These are phyloP conservation scores for Cercospora beticola DNA, from an alignment of 2,329 filamentous ascomycete genomes.

Conservation along the genomic window DNA sequence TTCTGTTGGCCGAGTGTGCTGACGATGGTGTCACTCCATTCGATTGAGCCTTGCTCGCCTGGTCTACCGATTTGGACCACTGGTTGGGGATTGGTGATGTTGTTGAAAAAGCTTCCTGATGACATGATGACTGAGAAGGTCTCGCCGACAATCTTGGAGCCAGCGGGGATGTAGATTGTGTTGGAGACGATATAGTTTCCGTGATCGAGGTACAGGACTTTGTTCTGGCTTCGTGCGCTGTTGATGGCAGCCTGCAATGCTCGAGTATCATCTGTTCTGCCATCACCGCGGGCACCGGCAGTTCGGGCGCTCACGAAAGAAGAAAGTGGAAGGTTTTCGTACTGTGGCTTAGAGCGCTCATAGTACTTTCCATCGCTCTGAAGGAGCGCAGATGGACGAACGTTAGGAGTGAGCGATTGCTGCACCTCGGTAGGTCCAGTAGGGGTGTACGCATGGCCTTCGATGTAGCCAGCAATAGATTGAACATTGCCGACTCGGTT, in stretches of 20 bases:
- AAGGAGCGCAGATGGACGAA: slow-evolving; percentile 47
- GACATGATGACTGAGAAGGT: slow-evolving; percentile 58
- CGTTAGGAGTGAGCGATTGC: slow-evolving; percentile 46
- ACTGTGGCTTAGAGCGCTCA: slow-evolving; percentile 56
- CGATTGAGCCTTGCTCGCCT: slow-evolving; percentile 64
- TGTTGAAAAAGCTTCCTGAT: slow-evolving; percentile 56
- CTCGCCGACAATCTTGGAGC: slow-evolving; percentile 61
- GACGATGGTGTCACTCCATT: slow-evolving; percentile 71
- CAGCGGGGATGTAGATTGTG: slow-evolving; percentile 65
- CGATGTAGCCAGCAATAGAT: slow-evolving; percentile 43
- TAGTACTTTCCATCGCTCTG: slow-evolving; percentile 49
- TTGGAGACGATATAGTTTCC: slow-evolving; percentile 67
- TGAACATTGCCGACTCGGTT: slow-evolving; percentile 34
- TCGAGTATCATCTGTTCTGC: slow-evolving; percentile 58
- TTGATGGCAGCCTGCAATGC: slow-evolving; percentile 60
- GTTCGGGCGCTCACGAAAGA: slow-evolving; percentile 48
- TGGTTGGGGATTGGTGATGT: slow-evolving; percentile 59
- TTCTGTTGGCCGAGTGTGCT: slow-evolving; percentile 65
- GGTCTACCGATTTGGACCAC: slow-evolving; percentile 66
- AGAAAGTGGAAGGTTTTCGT: slow-evolving; percentile 42
- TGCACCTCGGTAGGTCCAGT: slow-evolving; percentile 47
- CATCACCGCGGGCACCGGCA: slow-evolving; percentile 51
- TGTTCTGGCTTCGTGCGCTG: slow-evolving; percentile 45
- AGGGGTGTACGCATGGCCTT: slow-evolving; percentile 48
- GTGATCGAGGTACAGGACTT: slow-evolving; percentile 73